These are phyloP conservation scores for Jacaranda copaia DNA, from an alignment of 257 asterid genomes.

Conservation along the genomic window DNA sequence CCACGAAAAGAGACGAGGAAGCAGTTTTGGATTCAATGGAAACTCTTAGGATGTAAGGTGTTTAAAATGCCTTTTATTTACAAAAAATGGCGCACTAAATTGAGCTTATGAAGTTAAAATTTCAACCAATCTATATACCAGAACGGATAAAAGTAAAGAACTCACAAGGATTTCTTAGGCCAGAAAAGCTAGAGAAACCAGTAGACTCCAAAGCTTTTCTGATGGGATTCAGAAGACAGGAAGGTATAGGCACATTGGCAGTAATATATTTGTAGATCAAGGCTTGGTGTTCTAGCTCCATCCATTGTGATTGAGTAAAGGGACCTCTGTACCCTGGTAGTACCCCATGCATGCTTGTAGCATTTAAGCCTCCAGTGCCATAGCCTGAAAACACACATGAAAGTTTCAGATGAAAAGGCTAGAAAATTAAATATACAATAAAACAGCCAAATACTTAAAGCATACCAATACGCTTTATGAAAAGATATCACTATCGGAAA, in stretches of 20 bases:
- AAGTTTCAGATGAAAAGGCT: background rate
- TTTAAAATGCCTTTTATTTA: too few species aligned
- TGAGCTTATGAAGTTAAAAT: too few species aligned
- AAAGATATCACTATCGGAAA: background rate
- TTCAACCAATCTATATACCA: too few species aligned
- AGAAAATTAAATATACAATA: background rate
- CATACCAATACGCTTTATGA: conserved; percentile 6
- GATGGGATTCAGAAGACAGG: conserved; percentile 75
- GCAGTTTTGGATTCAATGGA: too few species aligned
- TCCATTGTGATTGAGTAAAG: conserved; percentile 78
- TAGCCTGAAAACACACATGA: conserved; percentile 51
- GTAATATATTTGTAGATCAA: conserved; percentile 81
- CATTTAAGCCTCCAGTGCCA: conserved; percentile 50
- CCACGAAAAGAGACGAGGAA: too few species aligned
- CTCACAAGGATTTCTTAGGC: conserved; percentile 69
- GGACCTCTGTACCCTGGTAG: conserved; percentile 59
- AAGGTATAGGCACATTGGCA: conserved; percentile 75
- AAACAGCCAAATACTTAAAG: background rate
- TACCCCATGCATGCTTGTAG: conserved; percentile 57
- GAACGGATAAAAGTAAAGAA: background rate
- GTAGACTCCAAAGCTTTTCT: conserved; percentile 71
- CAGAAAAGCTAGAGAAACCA: conserved; percentile 52
- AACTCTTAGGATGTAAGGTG: too few species aligned
- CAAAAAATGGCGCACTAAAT: too few species aligned
- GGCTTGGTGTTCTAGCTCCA: conserved; percentile 85